A percentile compares a stretch with the other conserved stretches of the same genome.
Evolutionary conservation across 2,329 filamentous ascomycete species (phyloP).

Genomic region (Ophiosphaerella narmari): DNA sequence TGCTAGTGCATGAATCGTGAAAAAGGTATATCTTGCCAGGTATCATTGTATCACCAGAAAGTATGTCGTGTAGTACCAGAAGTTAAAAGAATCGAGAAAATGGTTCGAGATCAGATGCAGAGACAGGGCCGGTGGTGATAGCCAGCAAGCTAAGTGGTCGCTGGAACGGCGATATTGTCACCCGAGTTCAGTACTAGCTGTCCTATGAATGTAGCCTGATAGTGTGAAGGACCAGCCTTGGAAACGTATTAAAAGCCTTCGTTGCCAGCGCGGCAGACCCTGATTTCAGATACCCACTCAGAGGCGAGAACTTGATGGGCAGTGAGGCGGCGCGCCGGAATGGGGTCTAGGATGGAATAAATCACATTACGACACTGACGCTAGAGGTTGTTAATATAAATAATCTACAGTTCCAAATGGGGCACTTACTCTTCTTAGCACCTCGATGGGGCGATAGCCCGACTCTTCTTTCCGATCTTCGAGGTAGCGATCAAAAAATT

Average conservation of each 20-base stretch:
- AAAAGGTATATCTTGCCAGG: constrained; percentile 44
- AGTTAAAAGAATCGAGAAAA: constrained; percentile 22
- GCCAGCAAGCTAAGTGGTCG: neutral
- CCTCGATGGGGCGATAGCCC: constrained; percentile 95
- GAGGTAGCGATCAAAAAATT: constrained; percentile 94
- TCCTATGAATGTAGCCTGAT: constrained; percentile 18
- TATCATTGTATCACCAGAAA: constrained; percentile 37
- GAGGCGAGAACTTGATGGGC: constrained; percentile 97
- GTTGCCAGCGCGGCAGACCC: constrained; percentile 93
- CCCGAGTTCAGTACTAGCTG: neutral
- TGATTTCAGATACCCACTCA: constrained; percentile 98
- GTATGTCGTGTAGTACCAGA: constrained; percentile 26
- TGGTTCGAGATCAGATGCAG: constrained; percentile 23
- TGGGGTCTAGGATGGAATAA: constrained; percentile 96
- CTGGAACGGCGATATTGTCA: neutral
- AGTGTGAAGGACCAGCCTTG: constrained; percentile 7
- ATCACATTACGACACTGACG: constrained; percentile 98
- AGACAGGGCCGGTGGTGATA: constrained; percentile 8
- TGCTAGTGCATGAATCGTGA: constrained; percentile 42
- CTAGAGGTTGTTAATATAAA: constrained; percentile 54
- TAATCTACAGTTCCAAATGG: neutral
- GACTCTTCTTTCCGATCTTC: constrained; percentile 92
- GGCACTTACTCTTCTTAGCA: constrained; percentile 81
- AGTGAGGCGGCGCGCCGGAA: constrained; percentile 87
- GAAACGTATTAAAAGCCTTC: constrained; percentile 73